Evolutionary conservation across 257 asterid species (phyloP).

Genomic region (Nicotiana benthamiana): DNA sequence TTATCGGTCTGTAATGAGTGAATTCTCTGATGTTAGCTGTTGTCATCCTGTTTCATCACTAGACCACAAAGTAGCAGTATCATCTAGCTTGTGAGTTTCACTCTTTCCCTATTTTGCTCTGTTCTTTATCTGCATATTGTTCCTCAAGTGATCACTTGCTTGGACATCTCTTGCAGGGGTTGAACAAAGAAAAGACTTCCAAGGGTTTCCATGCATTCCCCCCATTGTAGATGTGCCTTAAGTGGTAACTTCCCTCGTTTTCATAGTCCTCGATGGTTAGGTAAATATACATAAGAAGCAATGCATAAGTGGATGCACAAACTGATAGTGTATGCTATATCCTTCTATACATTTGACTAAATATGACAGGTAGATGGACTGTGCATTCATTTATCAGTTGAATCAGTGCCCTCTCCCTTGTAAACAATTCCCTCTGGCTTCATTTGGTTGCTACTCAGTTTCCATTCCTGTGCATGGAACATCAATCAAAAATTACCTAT

Average conservation of each 20-base stretch:
- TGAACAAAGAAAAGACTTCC: constrained; percentile 5
- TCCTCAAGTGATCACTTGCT: neutral
- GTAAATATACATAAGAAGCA: neutral
- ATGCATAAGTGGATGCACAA: neutral
- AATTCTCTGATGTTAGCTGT: constrained; percentile 13
- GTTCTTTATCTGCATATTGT: neutral
- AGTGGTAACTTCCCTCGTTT: neutral
- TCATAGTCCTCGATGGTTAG: neutral
- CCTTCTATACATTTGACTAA: neutral
- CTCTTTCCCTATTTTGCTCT: neutral
- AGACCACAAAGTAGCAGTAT: constrained; percentile 3
- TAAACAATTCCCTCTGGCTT: neutral
- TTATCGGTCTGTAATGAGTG: constrained; percentile 22
- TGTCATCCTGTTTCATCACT: neutral
- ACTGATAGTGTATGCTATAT: neutral
- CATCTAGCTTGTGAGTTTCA: constrained; percentile 19
- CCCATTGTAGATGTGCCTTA: constrained; percentile 5
- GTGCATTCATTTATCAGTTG: neutral
- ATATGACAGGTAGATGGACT: neutral
- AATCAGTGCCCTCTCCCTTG: neutral
- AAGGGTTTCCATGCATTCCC: neutral
- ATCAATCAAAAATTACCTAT: neutral
- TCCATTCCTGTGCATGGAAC: neutral
- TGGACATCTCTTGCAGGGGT: neutral
- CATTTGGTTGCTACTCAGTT: neutral